A percentile compares a stretch with the other conserved stretches of the same genome.
These are phyloP conservation scores for Stellera chamaejasme DNA, from an alignment of 345 rosid species.

Conservation along the genomic window DNA sequence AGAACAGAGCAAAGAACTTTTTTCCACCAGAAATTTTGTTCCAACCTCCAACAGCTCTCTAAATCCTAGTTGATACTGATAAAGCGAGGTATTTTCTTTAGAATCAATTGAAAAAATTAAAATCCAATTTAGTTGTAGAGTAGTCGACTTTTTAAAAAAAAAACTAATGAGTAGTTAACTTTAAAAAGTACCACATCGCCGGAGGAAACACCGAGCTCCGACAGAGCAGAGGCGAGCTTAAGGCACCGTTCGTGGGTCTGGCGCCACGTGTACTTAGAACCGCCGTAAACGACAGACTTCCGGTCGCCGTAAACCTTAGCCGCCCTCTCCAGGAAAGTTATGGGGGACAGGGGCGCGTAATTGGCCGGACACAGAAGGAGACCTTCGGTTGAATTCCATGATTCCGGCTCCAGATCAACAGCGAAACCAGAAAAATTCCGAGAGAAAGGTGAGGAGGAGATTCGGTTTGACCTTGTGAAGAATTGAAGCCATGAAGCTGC, in stretches of 20 bases:
- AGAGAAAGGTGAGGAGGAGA: background rate
- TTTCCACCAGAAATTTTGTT: too few species aligned
- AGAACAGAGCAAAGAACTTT: background rate
- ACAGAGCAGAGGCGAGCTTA: conserved; percentile 63
- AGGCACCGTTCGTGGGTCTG: conserved; percentile 60
- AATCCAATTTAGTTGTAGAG: too few species aligned
- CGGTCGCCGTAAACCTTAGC: conserved; percentile 55
- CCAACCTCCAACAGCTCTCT: too few species aligned
- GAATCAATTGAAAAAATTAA: too few species aligned
- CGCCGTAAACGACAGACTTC: conserved; percentile 50
- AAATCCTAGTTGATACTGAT: too few species aligned
- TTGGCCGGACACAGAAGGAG: conserved; percentile 53
- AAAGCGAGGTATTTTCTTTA: too few species aligned
- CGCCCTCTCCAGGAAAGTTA: conserved; percentile 66
- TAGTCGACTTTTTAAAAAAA: too few species aligned
- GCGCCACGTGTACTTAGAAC: conserved; percentile 41
- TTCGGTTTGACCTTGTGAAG: background rate
- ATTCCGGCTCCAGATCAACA: conserved; percentile 19
- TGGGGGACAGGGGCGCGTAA: conserved; percentile 52
- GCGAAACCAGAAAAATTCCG: conserved; percentile 12
- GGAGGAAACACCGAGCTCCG: conserved; percentile 39
- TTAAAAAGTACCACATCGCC: conserved; percentile 60
- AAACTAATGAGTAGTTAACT: too few species aligned
- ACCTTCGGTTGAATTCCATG: conserved; percentile 59
- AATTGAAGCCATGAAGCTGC: conserved; percentile 7